Evolutionary conservation across 1,284 basidiomycete genomes (phyloP).

Genomic region (Ganoderma meredithae): DNA sequence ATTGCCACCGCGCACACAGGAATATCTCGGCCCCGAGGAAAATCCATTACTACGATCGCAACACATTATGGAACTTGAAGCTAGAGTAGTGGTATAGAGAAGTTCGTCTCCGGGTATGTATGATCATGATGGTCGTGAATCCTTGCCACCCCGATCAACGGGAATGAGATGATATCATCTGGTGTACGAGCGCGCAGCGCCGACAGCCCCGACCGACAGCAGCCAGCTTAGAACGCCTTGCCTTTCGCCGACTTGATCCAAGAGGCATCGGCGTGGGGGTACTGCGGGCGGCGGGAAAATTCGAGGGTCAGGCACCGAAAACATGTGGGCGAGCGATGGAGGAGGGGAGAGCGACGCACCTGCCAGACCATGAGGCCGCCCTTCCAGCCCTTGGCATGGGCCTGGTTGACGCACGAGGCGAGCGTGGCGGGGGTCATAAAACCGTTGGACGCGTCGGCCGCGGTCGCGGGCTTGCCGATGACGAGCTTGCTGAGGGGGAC

Average conservation of each 20-base stretch:
- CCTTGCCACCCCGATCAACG: neutral
- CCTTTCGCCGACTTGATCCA: constrained; percentile 29
- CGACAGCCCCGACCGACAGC: no score
- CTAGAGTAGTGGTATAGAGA: neutral
- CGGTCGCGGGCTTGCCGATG: constrained; percentile 65
- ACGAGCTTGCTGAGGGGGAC: constrained; percentile 56
- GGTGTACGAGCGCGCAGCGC: neutral
- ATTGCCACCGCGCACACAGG: neutral
- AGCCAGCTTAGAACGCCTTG: constrained; percentile 13
- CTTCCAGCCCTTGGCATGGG: constrained; percentile 64
- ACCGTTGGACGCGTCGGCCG: constrained; percentile 56
- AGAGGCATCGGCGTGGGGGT: constrained; percentile 26
- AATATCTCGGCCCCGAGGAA: constrained; percentile 1
- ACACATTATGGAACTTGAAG: constrained; percentile 6
- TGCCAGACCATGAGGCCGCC: constrained; percentile 36
- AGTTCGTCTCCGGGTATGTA: constrained; percentile 1
- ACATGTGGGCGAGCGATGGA: no score
- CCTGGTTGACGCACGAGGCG: constrained; percentile 62
- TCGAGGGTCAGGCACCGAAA: neutral
- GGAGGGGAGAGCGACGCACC: constrained; percentile 1
- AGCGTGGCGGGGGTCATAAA: constrained; percentile 61
- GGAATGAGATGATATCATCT: neutral
- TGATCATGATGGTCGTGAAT: constrained; percentile 4
- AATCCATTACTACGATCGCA: constrained; percentile 13
- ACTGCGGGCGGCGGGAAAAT: constrained; percentile 4